phyloP scores from a whole-genome alignment of 352 stramenopile species.

The Pythium rhizo-oryzae region DNA sequence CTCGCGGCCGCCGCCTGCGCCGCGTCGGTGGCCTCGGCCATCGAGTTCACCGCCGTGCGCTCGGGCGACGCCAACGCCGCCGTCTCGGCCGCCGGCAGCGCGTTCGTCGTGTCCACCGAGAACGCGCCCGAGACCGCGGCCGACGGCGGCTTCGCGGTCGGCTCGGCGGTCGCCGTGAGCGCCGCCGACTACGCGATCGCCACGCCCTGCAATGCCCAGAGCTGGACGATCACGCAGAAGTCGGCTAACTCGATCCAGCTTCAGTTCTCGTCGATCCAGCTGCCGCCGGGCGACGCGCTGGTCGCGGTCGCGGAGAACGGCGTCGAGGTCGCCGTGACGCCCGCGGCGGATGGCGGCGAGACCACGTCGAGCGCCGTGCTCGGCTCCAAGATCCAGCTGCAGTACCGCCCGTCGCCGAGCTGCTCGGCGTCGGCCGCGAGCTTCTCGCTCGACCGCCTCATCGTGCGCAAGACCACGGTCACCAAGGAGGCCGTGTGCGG shows the following conservation, averaged over 20 bases:
- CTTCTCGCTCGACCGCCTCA: conserved; percentile 31
- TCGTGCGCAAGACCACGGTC: conserved; percentile 36
- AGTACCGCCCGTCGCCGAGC: conserved; percentile 40
- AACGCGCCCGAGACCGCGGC: conserved; percentile 26
- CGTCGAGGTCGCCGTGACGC: conserved; percentile 30
- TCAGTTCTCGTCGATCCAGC: conserved; percentile 39
- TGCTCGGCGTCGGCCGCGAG: conserved; percentile 32
- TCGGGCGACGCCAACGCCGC: conserved; percentile 16
- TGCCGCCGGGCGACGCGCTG: conserved; percentile 39
- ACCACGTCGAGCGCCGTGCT: conserved; percentile 39
- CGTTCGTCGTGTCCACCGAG: conserved; percentile 20
- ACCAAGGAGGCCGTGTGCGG: conserved; percentile 58
- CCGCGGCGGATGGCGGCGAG: conserved; percentile 29
- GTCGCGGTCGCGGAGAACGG: conserved; percentile 41
- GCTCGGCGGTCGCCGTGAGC: conserved; percentile 36
- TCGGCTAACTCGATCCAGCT: conserved; percentile 46
- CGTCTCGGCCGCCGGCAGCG: neutral
- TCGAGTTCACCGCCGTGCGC: conserved; percentile 19
- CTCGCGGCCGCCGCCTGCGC: conserved; percentile 1
- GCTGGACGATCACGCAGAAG: conserved; percentile 54
- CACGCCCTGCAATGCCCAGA: conserved; percentile 37
- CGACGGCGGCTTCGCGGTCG: conserved; percentile 43
- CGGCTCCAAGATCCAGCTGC: conserved; percentile 39
- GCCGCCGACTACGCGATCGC: conserved; percentile 42
- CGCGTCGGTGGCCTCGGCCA: neutral